A percentile compares a stretch with the other conserved stretches of the same genome.
Conservation (phyloP, 148 eudicot genomes). For the Rhododendron vialii region DNA sequence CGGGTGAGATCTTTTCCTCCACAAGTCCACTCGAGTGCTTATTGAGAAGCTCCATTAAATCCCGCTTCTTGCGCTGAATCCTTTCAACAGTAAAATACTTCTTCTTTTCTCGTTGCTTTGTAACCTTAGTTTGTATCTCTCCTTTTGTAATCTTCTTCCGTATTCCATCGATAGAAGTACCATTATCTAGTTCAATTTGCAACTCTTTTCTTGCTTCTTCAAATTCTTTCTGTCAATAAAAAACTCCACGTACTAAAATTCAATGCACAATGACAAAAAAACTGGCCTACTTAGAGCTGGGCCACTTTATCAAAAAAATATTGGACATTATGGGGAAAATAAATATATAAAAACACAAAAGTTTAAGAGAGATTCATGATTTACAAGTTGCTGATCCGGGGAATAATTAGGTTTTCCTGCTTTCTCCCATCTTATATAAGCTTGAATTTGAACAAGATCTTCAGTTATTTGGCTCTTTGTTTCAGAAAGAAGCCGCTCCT, state of each 20-base stretch:
- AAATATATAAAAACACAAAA: not conserved
- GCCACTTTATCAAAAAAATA: not conserved
- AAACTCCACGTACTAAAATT: not conserved
- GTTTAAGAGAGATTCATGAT: constrained; percentile 8
- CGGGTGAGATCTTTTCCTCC: constrained; percentile 24
- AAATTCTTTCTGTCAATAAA: constrained; percentile 59
- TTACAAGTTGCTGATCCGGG: constrained; percentile 58
- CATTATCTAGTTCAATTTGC: constrained; percentile 70
- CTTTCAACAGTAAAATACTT: constrained; percentile 36
- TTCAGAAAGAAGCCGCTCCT: constrained; percentile 30
- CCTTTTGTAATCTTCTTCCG: constrained; percentile 65
- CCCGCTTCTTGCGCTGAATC: constrained; percentile 88
- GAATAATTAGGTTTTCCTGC: constrained; percentile 77
- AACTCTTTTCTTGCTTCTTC: constrained; percentile 88
- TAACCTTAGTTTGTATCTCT: constrained; percentile 66
- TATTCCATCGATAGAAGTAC: constrained; percentile 60
- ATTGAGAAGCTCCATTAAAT: constrained; percentile 53
- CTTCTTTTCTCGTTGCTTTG: constrained; percentile 49
- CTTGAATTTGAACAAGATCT: constrained; percentile 63
- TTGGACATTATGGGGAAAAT: not conserved
- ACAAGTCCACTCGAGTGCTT: constrained; percentile 34
- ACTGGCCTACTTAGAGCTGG: not conserved
- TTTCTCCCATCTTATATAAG: constrained; percentile 72
- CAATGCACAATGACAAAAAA: constrained; percentile 2
- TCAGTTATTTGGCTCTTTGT: constrained; percentile 47